Evolutionary conservation across 768 basidiomycete genomes (phyloP).

Genomic region (Lentinus brumalis): DNA sequence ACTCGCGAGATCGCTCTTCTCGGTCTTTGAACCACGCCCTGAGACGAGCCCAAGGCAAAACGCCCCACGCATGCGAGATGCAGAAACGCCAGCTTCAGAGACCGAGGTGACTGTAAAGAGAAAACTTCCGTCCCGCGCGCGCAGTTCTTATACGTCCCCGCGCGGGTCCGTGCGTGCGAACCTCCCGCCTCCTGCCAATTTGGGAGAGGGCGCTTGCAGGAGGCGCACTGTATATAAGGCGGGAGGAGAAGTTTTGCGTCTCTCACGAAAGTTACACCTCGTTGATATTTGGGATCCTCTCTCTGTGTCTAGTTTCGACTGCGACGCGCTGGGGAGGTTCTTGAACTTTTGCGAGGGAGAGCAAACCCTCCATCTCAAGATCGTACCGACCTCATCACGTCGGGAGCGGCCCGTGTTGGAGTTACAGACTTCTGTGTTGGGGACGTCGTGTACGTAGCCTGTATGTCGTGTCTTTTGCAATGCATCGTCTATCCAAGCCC

Average conservation of each 20-base stretch:
- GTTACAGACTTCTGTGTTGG: no score
- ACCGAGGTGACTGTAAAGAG: conserved; percentile 46
- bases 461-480: neutral
- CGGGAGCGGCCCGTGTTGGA: conserved; percentile 63
- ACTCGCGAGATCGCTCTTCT: conserved; percentile 46
- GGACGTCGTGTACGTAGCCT: conserved; percentile 1
- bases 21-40: conserved; percentile 35
- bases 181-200: neutral
- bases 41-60: conserved; percentile 26
- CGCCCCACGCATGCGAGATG: conserved; percentile 17
- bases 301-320: conserved; percentile 32
- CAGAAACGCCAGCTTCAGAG: conserved; percentile 36
- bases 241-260: conserved; percentile 1
- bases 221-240: conserved; percentile 15
- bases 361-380: conserved; percentile 65
- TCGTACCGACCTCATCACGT: conserved; percentile 47
- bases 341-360: conserved; percentile 69
- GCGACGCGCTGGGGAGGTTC: conserved; percentile 40
- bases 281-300: conserved; percentile 69
- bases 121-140: conserved; percentile 26
- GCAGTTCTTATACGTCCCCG: conserved; percentile 22
- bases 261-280: conserved; percentile 73
- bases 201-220: no score
- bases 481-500: no score
- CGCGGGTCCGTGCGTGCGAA: conserved; percentile 57